Percentiles rank a stretch among this genome's conserved stretches.
Evolutionary conservation across 495 filamentous ascomycete genomes (phyloP).

Genomic region (Hypoxylon fragiforme): DNA sequence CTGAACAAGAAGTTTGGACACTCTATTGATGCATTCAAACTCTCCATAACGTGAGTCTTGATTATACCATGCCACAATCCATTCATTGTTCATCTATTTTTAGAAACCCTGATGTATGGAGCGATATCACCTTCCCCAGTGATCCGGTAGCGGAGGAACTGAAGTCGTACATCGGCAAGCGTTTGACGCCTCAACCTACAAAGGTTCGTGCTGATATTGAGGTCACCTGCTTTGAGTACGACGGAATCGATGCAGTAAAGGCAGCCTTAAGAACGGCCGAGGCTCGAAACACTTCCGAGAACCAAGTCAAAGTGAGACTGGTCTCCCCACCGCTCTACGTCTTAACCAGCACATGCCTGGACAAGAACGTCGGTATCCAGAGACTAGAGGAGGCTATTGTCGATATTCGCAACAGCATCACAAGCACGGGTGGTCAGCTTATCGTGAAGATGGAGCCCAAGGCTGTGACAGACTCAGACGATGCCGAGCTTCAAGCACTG

Average conservation of each 20-base stretch:
- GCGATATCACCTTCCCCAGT: constrained; percentile 84
- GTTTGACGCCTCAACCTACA: constrained; percentile 92
- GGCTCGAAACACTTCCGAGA: constrained; percentile 82
- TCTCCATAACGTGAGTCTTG: constrained; percentile 84
- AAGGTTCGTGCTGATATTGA: constrained; percentile 98
- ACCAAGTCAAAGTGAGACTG: constrained; percentile 94
- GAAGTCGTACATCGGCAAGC: constrained; percentile 90
- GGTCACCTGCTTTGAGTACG: constrained; percentile 97
- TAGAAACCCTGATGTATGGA: constrained; percentile 95
- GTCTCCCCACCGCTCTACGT: constrained; percentile 96
- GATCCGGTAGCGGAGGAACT: constrained; percentile 85
- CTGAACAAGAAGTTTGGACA: constrained; percentile 97
- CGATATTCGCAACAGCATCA: constrained; percentile 77
- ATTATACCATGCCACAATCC: not conserved
- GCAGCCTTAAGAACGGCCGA: constrained; percentile 82
- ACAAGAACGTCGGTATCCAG: constrained; percentile 83
- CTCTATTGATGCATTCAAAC: constrained; percentile 96
- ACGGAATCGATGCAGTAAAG: constrained; percentile 98
- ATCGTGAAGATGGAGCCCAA: constrained; percentile 96
- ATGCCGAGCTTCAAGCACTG: constrained; percentile 91
- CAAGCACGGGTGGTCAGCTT: constrained; percentile 71
- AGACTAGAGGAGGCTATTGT: constrained; percentile 85
- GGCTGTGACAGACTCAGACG: constrained; percentile 97
- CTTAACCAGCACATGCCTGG: constrained; percentile 83
- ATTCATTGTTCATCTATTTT: not conserved